Base-by-base conservation (phyloP, 768 basidiomycete species). In the Astraeus odoratus region DNA sequence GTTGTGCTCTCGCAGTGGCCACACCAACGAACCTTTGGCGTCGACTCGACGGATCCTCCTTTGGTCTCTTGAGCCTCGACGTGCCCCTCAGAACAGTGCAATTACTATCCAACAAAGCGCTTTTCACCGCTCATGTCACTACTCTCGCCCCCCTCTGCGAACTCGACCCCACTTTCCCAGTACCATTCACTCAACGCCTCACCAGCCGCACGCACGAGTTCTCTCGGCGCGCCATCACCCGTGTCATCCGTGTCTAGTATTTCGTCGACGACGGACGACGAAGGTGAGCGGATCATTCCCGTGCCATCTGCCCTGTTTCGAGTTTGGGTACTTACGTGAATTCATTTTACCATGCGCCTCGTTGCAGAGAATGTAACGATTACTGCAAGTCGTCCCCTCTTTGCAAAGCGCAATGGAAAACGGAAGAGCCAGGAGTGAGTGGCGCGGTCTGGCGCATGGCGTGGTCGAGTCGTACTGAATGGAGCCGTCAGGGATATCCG, bases 391-490 rank as follows among this genome's bases (percentile, higher is more conserved):
- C 74, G 67, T 42, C 52, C 72, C 12, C 57, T 75, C 46, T 47
- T 47, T 15, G 60, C 70, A 43, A 72, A 67, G 55, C 69, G 59
- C 52, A 66, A 67, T 38, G 75, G 73, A 44, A 80, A 73, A 57
- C 74, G 68, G 61, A 80, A 68, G 63, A 80, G 79, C 57, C 72
- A 76, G 51, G 84, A 86, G 85, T 87, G 61, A 62, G 85, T 77
- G 48, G 1, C 22, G 46, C 48, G 25, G 23, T 43, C 47, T 38
- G 34, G 49, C 44, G 49, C 38, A 50, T 39, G 45, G 58, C 35
- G 59, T 52, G 58, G 47, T 48, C 57, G 51, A 25, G 52, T 63
- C 42, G 36, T 49, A 55, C 48, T 57, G 5, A 61, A 53, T n/a
- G n/a, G 54, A 61, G 46, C 4, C 23, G 38, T 41, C 66, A 90